A percentile compares a stretch with the other conserved stretches of the same genome.
These are phyloP conservation scores for Ustilago crameri DNA, from an alignment of 1,284 basidiomycete species.

Conservation along the genomic window DNA sequence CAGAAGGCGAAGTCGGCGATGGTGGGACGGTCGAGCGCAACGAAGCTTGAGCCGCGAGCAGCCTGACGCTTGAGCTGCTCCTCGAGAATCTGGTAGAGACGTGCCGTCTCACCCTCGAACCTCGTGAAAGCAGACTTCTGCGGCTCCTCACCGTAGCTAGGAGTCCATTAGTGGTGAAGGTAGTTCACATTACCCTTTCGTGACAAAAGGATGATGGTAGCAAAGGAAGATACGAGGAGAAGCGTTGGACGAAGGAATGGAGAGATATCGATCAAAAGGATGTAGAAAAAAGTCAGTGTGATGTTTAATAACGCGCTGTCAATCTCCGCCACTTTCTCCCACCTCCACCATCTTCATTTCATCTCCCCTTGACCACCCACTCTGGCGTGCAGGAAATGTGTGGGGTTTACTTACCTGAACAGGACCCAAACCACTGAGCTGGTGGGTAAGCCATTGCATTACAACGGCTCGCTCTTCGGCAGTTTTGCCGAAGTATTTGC, in stretches of 20 bases:
- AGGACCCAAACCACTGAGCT: constrained; percentile 55
- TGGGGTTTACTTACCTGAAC: too few species aligned
- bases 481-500: constrained; percentile 45
- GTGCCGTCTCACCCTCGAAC: constrained; percentile 56
- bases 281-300: too few species aligned
- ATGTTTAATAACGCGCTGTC: too few species aligned
- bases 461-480: constrained; percentile 47
- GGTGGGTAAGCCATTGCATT: constrained; percentile 56
- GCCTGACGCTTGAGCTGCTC: constrained; percentile 52
- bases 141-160: constrained; percentile 47
- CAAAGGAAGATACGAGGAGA: too few species aligned
- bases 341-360: too few species aligned
- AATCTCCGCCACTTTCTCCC: too few species aligned
- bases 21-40: constrained; percentile 60
- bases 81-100: constrained; percentile 58
- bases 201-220: too few species aligned
- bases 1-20: constrained; percentile 62
- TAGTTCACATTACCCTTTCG: constrained; percentile 49
- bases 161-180: constrained; percentile 32
- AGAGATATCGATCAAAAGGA: too few species aligned
- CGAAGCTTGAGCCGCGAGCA: constrained; percentile 47
- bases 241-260: too few species aligned
- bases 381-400: too few species aligned
- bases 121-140: constrained; percentile 51
- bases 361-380: too few species aligned